A percentile compares a stretch with the other conserved stretches of the same genome.
Evolutionary conservation across 225 moss, liverwort and hornwort genomes (phyloP).

Genomic region (Rhytidiadelphus loreus): DNA sequence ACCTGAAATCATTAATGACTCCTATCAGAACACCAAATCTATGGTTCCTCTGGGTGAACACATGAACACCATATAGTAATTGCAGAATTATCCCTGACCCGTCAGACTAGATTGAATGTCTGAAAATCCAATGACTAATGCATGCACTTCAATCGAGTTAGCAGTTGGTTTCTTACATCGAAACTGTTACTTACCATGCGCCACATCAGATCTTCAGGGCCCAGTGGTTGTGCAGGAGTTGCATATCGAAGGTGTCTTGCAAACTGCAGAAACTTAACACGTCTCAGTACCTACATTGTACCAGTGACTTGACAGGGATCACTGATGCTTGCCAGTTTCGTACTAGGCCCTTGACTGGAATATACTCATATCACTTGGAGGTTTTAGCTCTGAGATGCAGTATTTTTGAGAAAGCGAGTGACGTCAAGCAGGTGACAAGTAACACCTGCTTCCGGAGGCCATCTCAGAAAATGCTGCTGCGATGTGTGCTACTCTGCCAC

Average conservation of each 20-base stretch:
- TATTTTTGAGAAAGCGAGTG: no score
- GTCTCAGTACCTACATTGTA: background rate
- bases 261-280: conserved; percentile 1
- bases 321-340: background rate
- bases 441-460: background rate
- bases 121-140: background rate
- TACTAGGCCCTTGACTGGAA: no score
- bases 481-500: no score
- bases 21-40: background rate
- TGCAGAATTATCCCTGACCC: background rate
- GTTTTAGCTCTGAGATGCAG: background rate
- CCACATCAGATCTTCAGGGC: conserved; percentile 38
- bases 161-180: background rate
- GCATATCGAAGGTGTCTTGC: conserved; percentile 16
- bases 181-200: conserved; percentile 10
- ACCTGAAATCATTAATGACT: conserved; percentile 4
- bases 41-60: background rate
- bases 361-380: background rate
- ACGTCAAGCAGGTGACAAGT: background rate
- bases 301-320: background rate
- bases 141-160: no score
- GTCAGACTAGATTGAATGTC: no score
- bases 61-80: no score
- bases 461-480: background rate
- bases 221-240: conserved; percentile 28